phyloP scores from a whole-genome alignment of 768 basidiomycete species.

The Phlegmacium glaucopus region DNA sequence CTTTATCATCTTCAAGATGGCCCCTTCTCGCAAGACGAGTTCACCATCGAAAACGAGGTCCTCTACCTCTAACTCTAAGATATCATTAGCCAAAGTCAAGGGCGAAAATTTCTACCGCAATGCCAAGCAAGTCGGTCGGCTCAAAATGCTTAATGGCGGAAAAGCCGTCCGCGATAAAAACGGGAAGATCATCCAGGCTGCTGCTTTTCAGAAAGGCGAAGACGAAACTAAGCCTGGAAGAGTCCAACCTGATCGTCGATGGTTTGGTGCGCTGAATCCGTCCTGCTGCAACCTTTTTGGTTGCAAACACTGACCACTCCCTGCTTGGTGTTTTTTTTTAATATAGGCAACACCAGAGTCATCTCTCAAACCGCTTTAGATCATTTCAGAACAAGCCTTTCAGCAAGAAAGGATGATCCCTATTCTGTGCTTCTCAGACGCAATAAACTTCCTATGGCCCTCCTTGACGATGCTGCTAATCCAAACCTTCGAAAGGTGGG shows the following conservation, averaged over 20 bases:
- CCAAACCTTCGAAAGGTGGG: conserved; percentile 71
- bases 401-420: conserved; percentile 84
- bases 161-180: conserved; percentile 88
- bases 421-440: conserved; percentile 92
- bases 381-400: conserved; percentile 90
- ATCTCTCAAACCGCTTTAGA: conserved; percentile 96
- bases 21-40: conserved; percentile 34
- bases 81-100: conserved; percentile 68
- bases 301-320: not conserved
- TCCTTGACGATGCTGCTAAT: conserved; percentile 87
- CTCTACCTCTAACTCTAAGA: conserved; percentile 43
- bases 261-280: conserved; percentile 79
- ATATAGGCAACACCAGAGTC: conserved; percentile 91
- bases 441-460: conserved; percentile 96
- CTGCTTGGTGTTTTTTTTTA: conserved; percentile 5
- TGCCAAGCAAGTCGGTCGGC: conserved; percentile 79
- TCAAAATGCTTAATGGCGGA: conserved; percentile 92
- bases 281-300: not conserved
- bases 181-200: conserved; percentile 90
- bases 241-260: conserved; percentile 92
- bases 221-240: conserved; percentile 86
- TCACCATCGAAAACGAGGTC: conserved; percentile 40
- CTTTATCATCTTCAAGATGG: conserved; percentile 28
- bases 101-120: conserved; percentile 99
- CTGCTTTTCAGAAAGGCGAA: conserved; percentile 95